Evolutionary conservation across 1,284 basidiomycete genomes (phyloP), one percentile per base, ranked within the genome.

Genomic region (Ceratobasidium sp.): DNA sequence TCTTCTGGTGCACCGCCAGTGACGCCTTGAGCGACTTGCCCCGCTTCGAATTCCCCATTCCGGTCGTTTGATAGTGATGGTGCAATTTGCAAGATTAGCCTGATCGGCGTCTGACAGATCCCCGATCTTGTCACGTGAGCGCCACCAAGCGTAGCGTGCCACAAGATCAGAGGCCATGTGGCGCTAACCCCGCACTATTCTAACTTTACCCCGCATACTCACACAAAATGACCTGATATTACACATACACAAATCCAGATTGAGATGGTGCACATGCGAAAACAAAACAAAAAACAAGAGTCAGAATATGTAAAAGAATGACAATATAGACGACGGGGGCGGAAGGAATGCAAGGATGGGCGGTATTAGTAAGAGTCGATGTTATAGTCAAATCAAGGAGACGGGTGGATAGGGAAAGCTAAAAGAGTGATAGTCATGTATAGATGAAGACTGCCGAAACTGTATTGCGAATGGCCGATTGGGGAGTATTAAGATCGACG

Each of bases 221-320:
- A 39, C 56, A 37, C 24, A 59, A 59, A 34, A 59, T 22, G n/a
- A 59, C 43, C 58, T 72, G 56, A 46, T 72, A 72, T 49, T 72
- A 72, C 69, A 72, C 69, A 71, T 71, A 72, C 69, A 72, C 39
- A 72, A 51, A 59, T 46, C 58, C 49, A 56, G 14, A 53, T 34
- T 29, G 37, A 71, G 24, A 71, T 56, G 56, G 59, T 71, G 53
- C 56, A 71, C 59, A 41, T 19, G 66, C 53, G 16, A 58, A 58
- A 22, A 39, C 27, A 61, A 16, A 6, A 34, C 48, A 48, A 48
- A 48, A 62, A 78, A 77, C 71, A 76, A 77, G 74, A 77, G 74
- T 37, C 14, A 24, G 69, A 53, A 58, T 72, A 77, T 31, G 62
- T 31, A 53, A 64, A 54, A 29, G 61, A 69, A 61, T 72, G 69